A percentile compares a stretch with the other conserved stretches of the same genome.
Conservation (phyloP, 163 green algal genomes). For the Chlorella variabilis region DNA sequence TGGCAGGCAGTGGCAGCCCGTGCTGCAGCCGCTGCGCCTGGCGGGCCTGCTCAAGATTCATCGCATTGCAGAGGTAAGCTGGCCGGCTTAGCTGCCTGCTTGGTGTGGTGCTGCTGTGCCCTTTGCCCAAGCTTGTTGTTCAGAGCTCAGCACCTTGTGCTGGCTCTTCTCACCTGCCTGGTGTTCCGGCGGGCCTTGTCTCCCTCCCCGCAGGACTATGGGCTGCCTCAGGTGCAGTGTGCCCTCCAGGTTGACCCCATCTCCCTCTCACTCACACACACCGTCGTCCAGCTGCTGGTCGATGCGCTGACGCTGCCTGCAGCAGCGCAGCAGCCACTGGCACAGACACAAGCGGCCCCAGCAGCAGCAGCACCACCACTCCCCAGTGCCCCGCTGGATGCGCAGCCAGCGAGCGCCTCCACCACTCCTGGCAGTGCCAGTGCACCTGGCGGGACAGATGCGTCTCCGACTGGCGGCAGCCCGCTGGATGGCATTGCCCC, state of each 20-base stretch:
- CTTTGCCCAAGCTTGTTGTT: neutral
- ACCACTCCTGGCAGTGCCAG: neutral
- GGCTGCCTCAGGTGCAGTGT: conserved; percentile 17
- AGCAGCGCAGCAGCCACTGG: neutral
- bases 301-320: neutral
- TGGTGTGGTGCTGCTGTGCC: neutral
- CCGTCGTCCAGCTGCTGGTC: neutral
- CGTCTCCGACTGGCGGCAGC: too few species aligned
- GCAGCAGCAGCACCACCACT: neutral
- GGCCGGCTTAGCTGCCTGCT: neutral
- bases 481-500: neutral
- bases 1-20: conserved; percentile 2
- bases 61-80: conserved; percentile 26
- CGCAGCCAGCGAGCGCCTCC: neutral
- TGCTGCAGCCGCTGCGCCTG: conserved; percentile 34
- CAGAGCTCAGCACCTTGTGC: neutral
- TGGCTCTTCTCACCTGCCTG: neutral
- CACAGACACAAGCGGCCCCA: neutral
- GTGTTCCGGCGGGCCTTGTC: neutral
- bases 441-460: too few species aligned
- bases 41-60: conserved; percentile 24
- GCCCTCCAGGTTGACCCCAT: conserved; percentile 25
- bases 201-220: conserved; percentile 27
- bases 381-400: too few species aligned
- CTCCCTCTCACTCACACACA: conserved; percentile 21